Evolutionary conservation across 805 yeast species (phyloP).

Genomic region (Allodekkera sacchari): DNA sequence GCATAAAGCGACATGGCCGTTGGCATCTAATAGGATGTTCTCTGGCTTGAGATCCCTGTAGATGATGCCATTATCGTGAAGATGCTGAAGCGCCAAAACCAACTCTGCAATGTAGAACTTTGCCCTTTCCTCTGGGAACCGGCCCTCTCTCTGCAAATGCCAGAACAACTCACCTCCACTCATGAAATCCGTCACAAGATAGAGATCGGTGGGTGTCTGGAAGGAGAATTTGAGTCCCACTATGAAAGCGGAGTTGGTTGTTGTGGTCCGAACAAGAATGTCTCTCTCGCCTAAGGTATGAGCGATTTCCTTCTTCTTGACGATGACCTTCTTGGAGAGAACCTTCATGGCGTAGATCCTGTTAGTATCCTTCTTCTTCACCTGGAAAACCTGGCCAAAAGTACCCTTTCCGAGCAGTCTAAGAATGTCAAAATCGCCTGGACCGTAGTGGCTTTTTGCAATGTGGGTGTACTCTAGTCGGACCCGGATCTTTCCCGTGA

Average conservation of each 20-base stretch:
- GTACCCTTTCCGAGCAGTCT: constrained; percentile 93
- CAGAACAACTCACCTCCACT: constrained; percentile 83
- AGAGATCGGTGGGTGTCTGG: constrained; percentile 89
- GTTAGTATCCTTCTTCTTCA: constrained; percentile 78
- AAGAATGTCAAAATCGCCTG: constrained; percentile 88
- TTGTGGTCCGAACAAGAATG: constrained; percentile 85
- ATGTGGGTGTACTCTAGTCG: constrained; percentile 65
- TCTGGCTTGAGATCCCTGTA: constrained; percentile 97
- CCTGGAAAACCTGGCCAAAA: constrained; percentile 97
- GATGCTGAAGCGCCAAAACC: constrained; percentile 84
- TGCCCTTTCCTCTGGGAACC: constrained; percentile 88
- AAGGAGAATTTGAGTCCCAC: constrained; percentile 94
- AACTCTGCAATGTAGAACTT: constrained; percentile 96
- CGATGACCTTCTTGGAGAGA: constrained; percentile 87
- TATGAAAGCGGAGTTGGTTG: constrained; percentile 71
- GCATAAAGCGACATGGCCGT: constrained; percentile 95
- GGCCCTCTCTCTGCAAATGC: constrained; percentile 88
- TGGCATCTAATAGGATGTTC: constrained; percentile 88
- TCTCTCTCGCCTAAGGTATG: constrained; percentile 97
- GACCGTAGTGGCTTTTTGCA: constrained; percentile 75
- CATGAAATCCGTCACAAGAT: constrained; percentile 95
- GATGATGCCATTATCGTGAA: constrained; percentile 92
- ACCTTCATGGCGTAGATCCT: constrained; percentile 98
- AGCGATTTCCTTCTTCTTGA: constrained; percentile 94
- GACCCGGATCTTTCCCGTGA: constrained; percentile 71